Conservation (phyloP, 108 stramenopile species). For the Cyclotella sp. region DNA sequence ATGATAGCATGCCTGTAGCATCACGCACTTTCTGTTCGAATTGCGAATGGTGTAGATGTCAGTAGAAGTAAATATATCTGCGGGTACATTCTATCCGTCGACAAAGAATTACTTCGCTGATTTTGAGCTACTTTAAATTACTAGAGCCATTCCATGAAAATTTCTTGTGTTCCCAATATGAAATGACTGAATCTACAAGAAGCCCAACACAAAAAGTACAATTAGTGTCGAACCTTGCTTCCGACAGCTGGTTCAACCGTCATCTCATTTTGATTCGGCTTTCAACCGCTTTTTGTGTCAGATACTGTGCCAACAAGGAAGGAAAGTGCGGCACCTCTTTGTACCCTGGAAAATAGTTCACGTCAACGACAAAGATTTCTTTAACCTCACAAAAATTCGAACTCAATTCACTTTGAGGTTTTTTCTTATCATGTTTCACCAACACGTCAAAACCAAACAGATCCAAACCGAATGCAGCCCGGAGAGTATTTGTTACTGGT, state of each 20-base stretch:
- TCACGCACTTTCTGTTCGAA: no score
- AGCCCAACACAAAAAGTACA: no score
- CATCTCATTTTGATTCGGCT: slow-evolving; percentile 29
- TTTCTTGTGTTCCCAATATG: no score
- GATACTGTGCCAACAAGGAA: slow-evolving; percentile 74
- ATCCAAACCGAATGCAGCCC: slow-evolving; percentile 79
- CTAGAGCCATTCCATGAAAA: no score
- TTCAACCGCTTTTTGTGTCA: slow-evolving; percentile 72
- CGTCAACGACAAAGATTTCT: slow-evolving; percentile 76
- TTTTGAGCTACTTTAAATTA: no score
- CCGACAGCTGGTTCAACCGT: background rate
- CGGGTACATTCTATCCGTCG: no score
- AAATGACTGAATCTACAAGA: no score
- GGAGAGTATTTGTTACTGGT: slow-evolving; percentile 73
- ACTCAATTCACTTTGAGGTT: slow-evolving; percentile 14
- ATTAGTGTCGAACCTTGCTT: no score
- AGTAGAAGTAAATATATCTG: no score
- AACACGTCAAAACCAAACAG: slow-evolving; percentile 91
- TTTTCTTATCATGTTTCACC: slow-evolving; percentile 40
- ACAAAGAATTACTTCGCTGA: no score
- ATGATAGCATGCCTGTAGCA: background rate
- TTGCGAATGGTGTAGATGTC: no score
- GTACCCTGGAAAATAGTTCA: slow-evolving; percentile 92
- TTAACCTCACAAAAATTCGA: slow-evolving; percentile 20
- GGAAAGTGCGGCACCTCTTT: slow-evolving; percentile 90